These are phyloP conservation scores for Candida silvatica DNA, from an alignment of 805 yeast genomes.

Conservation along the genomic window DNA sequence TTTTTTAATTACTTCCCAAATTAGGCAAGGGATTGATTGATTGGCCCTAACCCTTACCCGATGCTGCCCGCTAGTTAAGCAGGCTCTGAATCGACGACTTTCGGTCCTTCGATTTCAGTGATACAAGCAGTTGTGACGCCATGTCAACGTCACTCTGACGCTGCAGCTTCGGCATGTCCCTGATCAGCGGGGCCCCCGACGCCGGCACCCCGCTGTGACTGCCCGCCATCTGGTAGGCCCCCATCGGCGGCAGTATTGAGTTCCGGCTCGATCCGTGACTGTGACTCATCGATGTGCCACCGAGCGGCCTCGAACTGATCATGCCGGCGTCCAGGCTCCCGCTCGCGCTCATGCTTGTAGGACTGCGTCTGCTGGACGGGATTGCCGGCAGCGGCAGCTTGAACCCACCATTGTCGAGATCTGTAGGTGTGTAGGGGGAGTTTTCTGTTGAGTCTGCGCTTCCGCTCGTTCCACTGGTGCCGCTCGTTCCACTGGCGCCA, in stretches of 20 bases:
- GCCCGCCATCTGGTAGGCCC: no score
- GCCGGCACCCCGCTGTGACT: no score
- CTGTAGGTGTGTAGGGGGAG: conserved; percentile 2
- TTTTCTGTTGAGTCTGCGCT: conserved; percentile 4
- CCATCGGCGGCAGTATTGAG: no score
- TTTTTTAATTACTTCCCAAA: no score
- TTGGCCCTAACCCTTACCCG: no score
- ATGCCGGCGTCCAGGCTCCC: neutral
- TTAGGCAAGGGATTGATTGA: no score
- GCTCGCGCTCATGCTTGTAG: neutral
- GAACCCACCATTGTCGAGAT: conserved; percentile 8
- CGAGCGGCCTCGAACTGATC: neutral
- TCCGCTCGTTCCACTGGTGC: conserved; percentile 3
- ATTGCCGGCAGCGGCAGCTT: conserved; percentile 21
- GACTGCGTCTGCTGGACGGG: conserved; percentile 1
- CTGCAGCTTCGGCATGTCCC: neutral
- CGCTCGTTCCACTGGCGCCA: neutral
- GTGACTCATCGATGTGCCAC: neutral
- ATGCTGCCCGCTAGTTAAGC: conserved; percentile 6
- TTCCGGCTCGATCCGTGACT: no score
- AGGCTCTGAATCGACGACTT: conserved; percentile 5
- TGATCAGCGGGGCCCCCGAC: neutral
- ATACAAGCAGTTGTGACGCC: conserved; percentile 13
- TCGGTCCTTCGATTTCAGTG: conserved; percentile 9
- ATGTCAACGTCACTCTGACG: conserved; percentile 4